Conservation (phyloP, 768 basidiomycete species). For the Hortiboletus campestris region DNA sequence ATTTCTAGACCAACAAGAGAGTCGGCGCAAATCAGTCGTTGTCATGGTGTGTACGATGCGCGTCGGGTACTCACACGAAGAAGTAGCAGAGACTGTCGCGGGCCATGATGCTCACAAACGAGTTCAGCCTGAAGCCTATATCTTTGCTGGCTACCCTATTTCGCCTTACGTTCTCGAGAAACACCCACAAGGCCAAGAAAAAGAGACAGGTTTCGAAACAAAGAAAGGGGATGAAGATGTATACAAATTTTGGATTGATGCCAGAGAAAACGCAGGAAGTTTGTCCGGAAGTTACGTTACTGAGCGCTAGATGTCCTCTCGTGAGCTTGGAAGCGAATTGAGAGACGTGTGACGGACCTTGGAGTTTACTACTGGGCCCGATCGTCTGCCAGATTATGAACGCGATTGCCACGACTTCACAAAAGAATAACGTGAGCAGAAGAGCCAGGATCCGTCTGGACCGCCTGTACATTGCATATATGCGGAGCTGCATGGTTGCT, state of each 20-base stretch:
- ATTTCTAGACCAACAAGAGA: slow-evolving; percentile 16
- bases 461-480: slow-evolving; percentile 33
- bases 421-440: slow-evolving; percentile 18
- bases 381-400: slow-evolving; percentile 28
- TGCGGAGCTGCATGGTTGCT: slow-evolving; percentile 34
- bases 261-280: slow-evolving; percentile 25
- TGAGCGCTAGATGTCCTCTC: slow-evolving; percentile 6
- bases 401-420: slow-evolving; percentile 25
- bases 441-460: slow-evolving; percentile 20
- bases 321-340: neutral
- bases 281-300: neutral
- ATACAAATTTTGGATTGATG: slow-evolving; percentile 20
- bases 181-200: slow-evolving; percentile 18
- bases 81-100: slow-evolving; percentile 34
- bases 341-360: slow-evolving; percentile 12
- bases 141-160: neutral
- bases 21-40: neutral
- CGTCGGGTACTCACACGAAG: slow-evolving; percentile 23
- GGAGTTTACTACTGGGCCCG: slow-evolving; percentile 22
- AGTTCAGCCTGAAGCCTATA: slow-evolving; percentile 7
- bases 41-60: neutral
- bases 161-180: slow-evolving; percentile 8
- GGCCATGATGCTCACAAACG: slow-evolving; percentile 24
- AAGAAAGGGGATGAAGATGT: slow-evolving; percentile 31
- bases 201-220: slow-evolving; percentile 31